Evolutionary conservation across 2,329 filamentous ascomycete species (phyloP).

Genomic region (Cercospora beticola): DNA sequence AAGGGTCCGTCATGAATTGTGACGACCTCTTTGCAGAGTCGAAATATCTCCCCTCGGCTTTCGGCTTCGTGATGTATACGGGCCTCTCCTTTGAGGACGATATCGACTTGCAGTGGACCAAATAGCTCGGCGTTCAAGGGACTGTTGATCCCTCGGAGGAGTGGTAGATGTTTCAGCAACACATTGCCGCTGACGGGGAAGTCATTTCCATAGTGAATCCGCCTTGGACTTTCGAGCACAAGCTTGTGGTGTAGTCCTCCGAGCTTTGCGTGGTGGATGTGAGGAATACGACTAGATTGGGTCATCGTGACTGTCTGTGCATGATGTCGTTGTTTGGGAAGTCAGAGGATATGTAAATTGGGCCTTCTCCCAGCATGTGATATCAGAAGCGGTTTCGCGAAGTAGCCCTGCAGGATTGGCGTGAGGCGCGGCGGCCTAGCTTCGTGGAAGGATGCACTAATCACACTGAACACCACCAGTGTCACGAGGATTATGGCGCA

Average conservation of each 20-base stretch:
- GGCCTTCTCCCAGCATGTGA: not conserved
- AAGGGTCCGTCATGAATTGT: slow-evolving; percentile 18
- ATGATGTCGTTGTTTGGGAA: not conserved
- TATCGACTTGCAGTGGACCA: slow-evolving; percentile 15
- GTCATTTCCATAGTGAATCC: slow-evolving; percentile 21
- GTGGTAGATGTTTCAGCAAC: slow-evolving; percentile 11
- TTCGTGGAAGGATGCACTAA: not conserved
- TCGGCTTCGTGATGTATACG: slow-evolving; percentile 7
- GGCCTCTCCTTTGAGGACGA: slow-evolving; percentile 12
- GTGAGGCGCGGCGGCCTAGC: not conserved
- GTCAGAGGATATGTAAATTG: not conserved
- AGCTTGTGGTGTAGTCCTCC: slow-evolving; percentile 12
- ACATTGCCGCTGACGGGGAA: slow-evolving; percentile 18
- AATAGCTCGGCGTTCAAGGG: slow-evolving; percentile 15
- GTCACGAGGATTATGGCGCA: not conserved
- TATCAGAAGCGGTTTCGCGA: not conserved
- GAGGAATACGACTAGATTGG: not conserved
- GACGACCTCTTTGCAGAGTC: slow-evolving; percentile 7
- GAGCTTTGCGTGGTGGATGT: slow-evolving; percentile 7
- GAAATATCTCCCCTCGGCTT: not conserved
- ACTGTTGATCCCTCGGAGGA: not conserved
- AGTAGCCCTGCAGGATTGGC: not conserved
- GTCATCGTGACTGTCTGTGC: not conserved
- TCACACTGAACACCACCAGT: not conserved
- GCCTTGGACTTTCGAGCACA: slow-evolving; percentile 16